Evolutionary conservation across 2,329 filamentous ascomycete species (phyloP).

Genomic region (Tolypocladium capitatum): DNA sequence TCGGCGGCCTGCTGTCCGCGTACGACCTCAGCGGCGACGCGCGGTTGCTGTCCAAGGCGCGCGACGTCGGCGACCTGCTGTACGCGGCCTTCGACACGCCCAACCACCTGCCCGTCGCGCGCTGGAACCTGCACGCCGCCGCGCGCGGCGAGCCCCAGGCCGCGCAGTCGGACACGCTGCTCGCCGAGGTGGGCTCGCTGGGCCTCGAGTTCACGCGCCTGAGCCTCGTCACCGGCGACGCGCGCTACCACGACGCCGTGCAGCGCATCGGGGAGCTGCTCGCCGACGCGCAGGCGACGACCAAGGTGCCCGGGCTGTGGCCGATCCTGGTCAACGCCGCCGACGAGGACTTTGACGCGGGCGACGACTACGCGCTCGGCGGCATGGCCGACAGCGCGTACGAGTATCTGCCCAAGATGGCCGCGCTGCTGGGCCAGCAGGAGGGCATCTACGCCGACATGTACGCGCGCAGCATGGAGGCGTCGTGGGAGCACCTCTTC

Average conservation of each 20-base stretch:
- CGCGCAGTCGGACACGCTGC: slow-evolving; percentile 19
- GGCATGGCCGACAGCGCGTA: slow-evolving; percentile 42
- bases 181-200: slow-evolving; percentile 53
- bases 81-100: slow-evolving; percentile 39
- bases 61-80: slow-evolving; percentile 38
- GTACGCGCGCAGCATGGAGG: slow-evolving; percentile 47
- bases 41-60: slow-evolving; percentile 31
- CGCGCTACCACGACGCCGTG: slow-evolving; percentile 63
- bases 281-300: slow-evolving; percentile 51
- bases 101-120: slow-evolving; percentile 31
- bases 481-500: slow-evolving; percentile 48
- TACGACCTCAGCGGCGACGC: slow-evolving; percentile 34
- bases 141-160: slow-evolving; percentile 10
- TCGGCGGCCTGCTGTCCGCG: slow-evolving; percentile 37
- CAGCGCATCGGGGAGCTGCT: slow-evolving; percentile 56
- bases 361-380: slow-evolving; percentile 34
- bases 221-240: slow-evolving; percentile 53
- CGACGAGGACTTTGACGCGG: slow-evolving; percentile 28
- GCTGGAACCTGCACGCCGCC: slow-evolving; percentile 14
- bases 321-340: slow-evolving; percentile 48
- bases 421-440: slow-evolving; percentile 50
- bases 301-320: slow-evolving; percentile 61
- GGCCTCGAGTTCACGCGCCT: slow-evolving; percentile 60
- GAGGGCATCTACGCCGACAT: slow-evolving; percentile 46
- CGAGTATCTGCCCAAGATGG: slow-evolving; percentile 49